phyloP scores from a whole-genome alignment of 1,284 basidiomycete species.

The Ustilago loliicola region DNA sequence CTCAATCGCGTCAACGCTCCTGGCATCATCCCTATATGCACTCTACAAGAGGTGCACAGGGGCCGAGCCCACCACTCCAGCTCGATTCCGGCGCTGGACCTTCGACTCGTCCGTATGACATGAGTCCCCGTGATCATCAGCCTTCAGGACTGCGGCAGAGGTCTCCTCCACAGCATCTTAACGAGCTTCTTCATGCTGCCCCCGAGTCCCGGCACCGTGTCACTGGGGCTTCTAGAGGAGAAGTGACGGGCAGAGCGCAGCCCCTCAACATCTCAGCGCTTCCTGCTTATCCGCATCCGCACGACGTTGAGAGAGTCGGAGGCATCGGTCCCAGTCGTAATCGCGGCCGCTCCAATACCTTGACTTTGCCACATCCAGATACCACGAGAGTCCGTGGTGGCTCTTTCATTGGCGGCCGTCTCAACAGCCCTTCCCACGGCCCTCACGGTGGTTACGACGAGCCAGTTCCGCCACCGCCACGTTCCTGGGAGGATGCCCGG shows the following conservation, averaged over 20 bases:
- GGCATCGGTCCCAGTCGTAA: conserved; percentile 42
- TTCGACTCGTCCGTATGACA: conserved; percentile 22
- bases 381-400: conserved; percentile 19
- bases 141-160: conserved; percentile 10
- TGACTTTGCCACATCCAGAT: conserved; percentile 41
- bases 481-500: conserved; percentile 39
- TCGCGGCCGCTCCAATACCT: conserved; percentile 49
- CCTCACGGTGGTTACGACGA: conserved; percentile 27
- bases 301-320: conserved; percentile 26
- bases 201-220: conserved; percentile 14
- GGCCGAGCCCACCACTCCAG: conserved; percentile 23
- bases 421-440: conserved; percentile 25
- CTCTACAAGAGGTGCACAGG: conserved; percentile 15
- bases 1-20: conserved; percentile 38
- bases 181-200: conserved; percentile 22
- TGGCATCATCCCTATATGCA: conserved; percentile 54
- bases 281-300: conserved; percentile 18
- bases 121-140: background rate
- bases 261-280: conserved; percentile 31
- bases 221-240: conserved; percentile 24
- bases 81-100: conserved; percentile 17
- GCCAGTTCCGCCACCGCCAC: conserved; percentile 25
- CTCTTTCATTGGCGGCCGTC: conserved; percentile 26
- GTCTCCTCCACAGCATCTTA: conserved; percentile 25
- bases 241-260: conserved; percentile 16